Evolutionary conservation across 2,329 filamentous ascomycete genomes (phyloP).

Genomic region (Aureobasidium vineae): DNA sequence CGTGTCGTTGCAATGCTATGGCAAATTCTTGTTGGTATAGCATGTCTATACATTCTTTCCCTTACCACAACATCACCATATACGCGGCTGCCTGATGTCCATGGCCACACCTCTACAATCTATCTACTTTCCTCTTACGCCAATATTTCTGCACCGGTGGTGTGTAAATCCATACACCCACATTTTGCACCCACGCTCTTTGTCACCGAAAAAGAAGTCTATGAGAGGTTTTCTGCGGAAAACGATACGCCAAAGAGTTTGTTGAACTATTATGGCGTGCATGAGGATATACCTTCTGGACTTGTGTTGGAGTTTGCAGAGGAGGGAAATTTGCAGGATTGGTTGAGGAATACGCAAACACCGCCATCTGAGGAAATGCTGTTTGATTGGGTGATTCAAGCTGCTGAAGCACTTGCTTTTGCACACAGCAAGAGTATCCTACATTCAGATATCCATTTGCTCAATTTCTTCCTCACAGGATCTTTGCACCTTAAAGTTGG

Average conservation of each 20-base stretch:
- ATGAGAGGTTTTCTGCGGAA: constrained; percentile 25
- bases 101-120: constrained; percentile 10
- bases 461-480: constrained; percentile 27
- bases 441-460: constrained; percentile 25
- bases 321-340: constrained; percentile 9
- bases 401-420: constrained; percentile 21
- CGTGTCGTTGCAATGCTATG: neutral
- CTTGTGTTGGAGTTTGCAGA: constrained; percentile 24
- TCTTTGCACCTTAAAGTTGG: constrained; percentile 27
- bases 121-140: neutral
- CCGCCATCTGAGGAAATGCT: neutral
- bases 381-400: constrained; percentile 22
- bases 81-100: neutral
- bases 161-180: constrained; percentile 11
- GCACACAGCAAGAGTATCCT: constrained; percentile 17
- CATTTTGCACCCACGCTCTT: constrained; percentile 12
- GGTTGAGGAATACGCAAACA: neutral
- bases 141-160: neutral
- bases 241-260: constrained; percentile 18
- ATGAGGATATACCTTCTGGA: constrained; percentile 8
- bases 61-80: neutral
- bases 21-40: neutral
- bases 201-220: constrained; percentile 20
- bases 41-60: neutral
- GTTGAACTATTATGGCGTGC: constrained; percentile 23